These are phyloP conservation scores for Coemansia sp. DNA, from an alignment of 192 early-diverging fungal species.

Conservation along the genomic window DNA sequence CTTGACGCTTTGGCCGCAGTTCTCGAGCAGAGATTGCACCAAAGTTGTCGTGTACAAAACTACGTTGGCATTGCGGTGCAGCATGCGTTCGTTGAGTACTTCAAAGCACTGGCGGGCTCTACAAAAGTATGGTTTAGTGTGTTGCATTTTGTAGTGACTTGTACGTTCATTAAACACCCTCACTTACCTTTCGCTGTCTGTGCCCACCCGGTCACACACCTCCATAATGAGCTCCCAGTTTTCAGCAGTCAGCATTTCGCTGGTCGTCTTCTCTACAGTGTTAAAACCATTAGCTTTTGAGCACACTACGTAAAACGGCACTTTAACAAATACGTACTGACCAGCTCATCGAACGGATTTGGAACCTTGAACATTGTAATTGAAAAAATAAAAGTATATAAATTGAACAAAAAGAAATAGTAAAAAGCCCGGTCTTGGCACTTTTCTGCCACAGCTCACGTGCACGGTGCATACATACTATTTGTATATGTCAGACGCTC, in stretches of 20 bases:
- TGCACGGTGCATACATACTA: slow-evolving; percentile 8
- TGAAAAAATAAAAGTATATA: background rate
- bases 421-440: background rate
- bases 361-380: slow-evolving; percentile 48
- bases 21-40: slow-evolving; percentile 87
- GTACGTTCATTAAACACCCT: too few relatives aligned
- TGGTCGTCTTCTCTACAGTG: slow-evolving; percentile 74
- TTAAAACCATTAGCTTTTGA: too few relatives aligned
- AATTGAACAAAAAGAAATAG: slow-evolving; percentile 7
- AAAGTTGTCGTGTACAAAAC: slow-evolving; percentile 72
- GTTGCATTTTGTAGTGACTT: too few relatives aligned
- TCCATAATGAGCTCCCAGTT: slow-evolving; percentile 85
- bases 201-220: slow-evolving; percentile 68
- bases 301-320: too few relatives aligned
- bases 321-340: slow-evolving; percentile 36
- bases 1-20: slow-evolving; percentile 76
- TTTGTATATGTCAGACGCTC: slow-evolving; percentile 31
- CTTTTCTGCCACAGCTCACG: background rate
- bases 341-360: slow-evolving; percentile 52
- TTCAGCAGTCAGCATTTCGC: slow-evolving; percentile 88
- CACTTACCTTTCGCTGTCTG: slow-evolving; percentile 39
- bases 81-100: slow-evolving; percentile 69
- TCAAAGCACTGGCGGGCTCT: slow-evolving; percentile 70
- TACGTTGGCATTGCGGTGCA: slow-evolving; percentile 80
- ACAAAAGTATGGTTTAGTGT: background rate